Evolutionary conservation across 371 early-diverging fungal genomes (phyloP), one percentile per base, ranked within the genome.

Genomic region (Mucor saturninus): DNA sequence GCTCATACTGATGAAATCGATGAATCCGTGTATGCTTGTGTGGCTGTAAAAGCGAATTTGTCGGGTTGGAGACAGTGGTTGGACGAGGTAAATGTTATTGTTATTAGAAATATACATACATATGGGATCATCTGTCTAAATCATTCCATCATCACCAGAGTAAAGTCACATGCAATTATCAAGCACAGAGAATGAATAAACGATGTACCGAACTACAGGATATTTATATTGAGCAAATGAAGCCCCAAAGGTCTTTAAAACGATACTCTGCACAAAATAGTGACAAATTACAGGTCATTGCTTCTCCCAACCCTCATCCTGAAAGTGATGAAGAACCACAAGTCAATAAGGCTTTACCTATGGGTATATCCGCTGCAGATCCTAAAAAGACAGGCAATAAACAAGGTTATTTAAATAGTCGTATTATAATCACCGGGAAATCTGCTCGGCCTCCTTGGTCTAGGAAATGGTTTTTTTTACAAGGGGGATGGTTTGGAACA

Each of bases 401-500:
- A 29, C 75, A 77, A 56, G 80, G 80, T 4, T 80, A 80, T 50
- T 53, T 80, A 13, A 72, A 65, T 29, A 50, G 62, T 28, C 65
- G 75, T 2, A 61, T 67, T 0, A 4, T 42, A 3, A 40, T 50
- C 6, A 56, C 65, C 14, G 74, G 74, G 7, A 76, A 72, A 55
- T 68, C 74, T 13, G 58, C 71, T 14, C 65, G 77, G 28, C 68
- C 68, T 29, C 58, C 78, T 14, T 85, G 87, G 86, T 64, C 69
- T 6, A 71, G 83, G 30, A 76, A 84, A 30, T 88, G 84, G 74
- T 89, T 83, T 54, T 86, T 84, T 64, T 61, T 86, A 35, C 78
- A 84, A 42, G 73, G 79, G 14, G 85, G 83, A 10, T 83, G 79
- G 60, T 84, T 86, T 64, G 86, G 86, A 14, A 71, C 73, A 13